Percentiles rank a stretch among this genome's conserved stretches.
Evolutionary conservation across 768 basidiomycete species (phyloP).

Genomic region (Suillus spraguei): DNA sequence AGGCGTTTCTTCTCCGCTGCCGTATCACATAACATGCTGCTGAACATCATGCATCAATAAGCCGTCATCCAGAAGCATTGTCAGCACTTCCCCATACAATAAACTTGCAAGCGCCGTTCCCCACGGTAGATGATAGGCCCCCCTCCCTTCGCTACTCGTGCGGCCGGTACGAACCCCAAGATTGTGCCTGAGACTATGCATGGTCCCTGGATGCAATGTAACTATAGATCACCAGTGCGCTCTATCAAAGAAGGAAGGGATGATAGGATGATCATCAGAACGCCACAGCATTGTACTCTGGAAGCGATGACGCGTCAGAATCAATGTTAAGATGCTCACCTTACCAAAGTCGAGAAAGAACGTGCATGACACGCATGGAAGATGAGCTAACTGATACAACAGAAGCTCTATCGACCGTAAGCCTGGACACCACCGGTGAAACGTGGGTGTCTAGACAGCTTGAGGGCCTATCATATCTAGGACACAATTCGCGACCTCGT

Average conservation of each 20-base stretch:
- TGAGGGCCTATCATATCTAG: background rate
- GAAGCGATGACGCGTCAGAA: background rate
- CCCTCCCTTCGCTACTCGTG: background rate
- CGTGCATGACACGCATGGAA: slow-evolving; percentile 1
- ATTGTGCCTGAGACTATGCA: background rate
- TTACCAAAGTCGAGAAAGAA: background rate
- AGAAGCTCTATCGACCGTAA: background rate
- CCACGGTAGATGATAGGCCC: background rate
- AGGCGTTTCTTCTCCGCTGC: background rate
- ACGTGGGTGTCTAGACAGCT: background rate
- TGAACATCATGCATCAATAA: background rate
- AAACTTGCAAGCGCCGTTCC: background rate
- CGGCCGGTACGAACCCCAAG: background rate
- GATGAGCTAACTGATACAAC: background rate
- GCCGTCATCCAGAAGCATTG: background rate
- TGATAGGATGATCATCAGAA: background rate
- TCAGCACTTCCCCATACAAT: background rate
- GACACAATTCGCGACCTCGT: slow-evolving; percentile 7
- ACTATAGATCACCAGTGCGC: background rate
- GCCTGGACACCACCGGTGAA: background rate
- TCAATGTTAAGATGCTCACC: background rate
- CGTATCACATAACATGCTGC: background rate
- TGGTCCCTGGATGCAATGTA: background rate
- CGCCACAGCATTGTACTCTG: background rate
- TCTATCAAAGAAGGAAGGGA: background rate